These are phyloP conservation scores for Boletus subparvulus DNA, from an alignment of 768 basidiomycete genomes.

Conservation along the genomic window DNA sequence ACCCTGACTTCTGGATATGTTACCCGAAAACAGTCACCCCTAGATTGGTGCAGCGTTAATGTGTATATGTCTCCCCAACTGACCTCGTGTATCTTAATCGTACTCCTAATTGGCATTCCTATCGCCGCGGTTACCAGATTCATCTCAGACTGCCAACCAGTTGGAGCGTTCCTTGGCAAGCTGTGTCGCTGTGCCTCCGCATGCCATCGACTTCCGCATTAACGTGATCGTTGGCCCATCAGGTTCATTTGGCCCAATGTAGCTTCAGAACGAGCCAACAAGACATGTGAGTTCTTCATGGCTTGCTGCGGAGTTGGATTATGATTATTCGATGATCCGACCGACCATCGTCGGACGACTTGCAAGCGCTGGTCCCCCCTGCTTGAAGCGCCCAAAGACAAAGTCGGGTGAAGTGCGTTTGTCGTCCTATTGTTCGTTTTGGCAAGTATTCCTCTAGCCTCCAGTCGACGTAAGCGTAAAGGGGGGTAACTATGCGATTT, in stretches of 20 bases:
- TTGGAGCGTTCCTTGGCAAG: constrained; percentile 24
- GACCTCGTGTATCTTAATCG: constrained; percentile 12
- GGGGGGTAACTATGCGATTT: not conserved
- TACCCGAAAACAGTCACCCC: not conserved
- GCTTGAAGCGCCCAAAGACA: not conserved
- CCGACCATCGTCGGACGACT: not conserved
- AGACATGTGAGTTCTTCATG: not conserved
- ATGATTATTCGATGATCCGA: not conserved
- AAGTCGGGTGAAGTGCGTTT: not conserved
- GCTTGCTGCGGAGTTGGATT: constrained; percentile 6
- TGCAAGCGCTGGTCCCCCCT: not conserved
- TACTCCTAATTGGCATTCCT: not conserved
- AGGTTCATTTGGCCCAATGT: too few relatives aligned
- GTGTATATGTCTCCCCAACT: not conserved
- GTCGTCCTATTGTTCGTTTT: not conserved
- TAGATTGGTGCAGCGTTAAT: not conserved
- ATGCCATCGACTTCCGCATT: not conserved
- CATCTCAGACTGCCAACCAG: constrained; percentile 3
- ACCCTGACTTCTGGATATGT: not conserved
- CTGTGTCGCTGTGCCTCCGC: constrained; percentile 12
- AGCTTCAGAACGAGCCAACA: not conserved
- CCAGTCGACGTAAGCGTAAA: not conserved
- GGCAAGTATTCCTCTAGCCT: not conserved
- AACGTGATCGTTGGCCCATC: too few relatives aligned
- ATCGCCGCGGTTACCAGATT: constrained; percentile 5